Base-by-base conservation (phyloP, 2,329 filamentous ascomycete species). In the Tolypocladium amazonense region DNA sequence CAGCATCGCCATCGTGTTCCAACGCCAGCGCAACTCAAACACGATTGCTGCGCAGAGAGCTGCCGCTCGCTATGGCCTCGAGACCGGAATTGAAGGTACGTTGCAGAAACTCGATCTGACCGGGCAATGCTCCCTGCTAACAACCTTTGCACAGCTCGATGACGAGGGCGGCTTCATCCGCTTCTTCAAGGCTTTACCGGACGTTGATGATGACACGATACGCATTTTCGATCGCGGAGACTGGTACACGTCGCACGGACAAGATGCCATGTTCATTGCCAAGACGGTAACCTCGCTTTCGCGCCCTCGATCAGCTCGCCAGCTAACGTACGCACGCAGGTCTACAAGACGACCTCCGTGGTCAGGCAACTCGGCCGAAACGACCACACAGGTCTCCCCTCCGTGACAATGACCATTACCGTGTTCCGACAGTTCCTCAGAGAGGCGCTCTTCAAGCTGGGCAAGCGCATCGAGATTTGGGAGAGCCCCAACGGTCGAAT, bases 281-380 rank as follows among this genome's bases (percentile, higher is more conserved):
- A 83, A 86, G 64, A 90, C 88, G 23, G 88, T 88, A 74, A 62
- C n/a, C 8, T 14, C 20, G 20, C 15, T 1, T 39, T n/a, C 11
- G 3, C 15, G 30, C n/a, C 23, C 52, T 54, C 12, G 11, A 2
- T 11, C 23, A 33, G 30, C 30, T 12, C 50, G 12, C 7, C 30
- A n/a, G 5, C 62, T 54, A 57, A 57, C 39, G 11, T 11, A n/a
- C 11, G n/a, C 33, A 30, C 25, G 30, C 58, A 89, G 87, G 89
- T 97, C 61, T 99, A 99, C 82, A 96, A 96, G 77, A 97, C 94
- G 5, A 97, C 92, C 2, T 96, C 94, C 0, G 94, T 99, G 20
- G 83, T 99, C 27, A 87, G 93, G 66, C 92, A 94, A 67, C 83
- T 99, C 27, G 94, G 94, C 62, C 86, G 88, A 67, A 89, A 85